Percentiles rank a stretch among this genome's conserved stretches.
These are phyloP conservation scores for Paragyromitra xinjiangensis DNA, from an alignment of 495 filamentous ascomycete species.

Conservation along the genomic window DNA sequence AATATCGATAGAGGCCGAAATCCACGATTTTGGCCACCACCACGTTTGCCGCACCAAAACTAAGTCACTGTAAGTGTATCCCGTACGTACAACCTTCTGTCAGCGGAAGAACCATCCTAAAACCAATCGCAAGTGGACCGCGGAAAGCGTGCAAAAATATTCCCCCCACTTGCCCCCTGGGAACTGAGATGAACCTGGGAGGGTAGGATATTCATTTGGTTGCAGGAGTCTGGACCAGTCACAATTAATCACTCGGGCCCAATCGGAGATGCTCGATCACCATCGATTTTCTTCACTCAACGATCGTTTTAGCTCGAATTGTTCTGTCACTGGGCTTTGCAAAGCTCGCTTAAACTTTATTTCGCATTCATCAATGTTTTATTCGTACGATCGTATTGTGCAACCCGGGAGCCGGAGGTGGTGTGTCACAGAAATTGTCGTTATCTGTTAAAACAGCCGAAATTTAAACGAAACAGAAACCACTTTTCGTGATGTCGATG, in stretches of 20 bases:
- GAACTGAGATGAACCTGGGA: slow-evolving; percentile 22
- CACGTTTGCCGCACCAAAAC: slow-evolving; percentile 9
- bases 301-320: slow-evolving; percentile 18
- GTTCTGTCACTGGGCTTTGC: not conserved
- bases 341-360: slow-evolving; percentile 33
- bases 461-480: slow-evolving; percentile 19
- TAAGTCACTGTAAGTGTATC: not conserved
- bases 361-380: slow-evolving; percentile 13
- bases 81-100: slow-evolving; percentile 4
- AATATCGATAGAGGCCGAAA: slow-evolving; percentile 25
- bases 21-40: slow-evolving; percentile 20
- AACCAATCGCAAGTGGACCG: slow-evolving; percentile 28
- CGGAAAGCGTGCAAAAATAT: slow-evolving; percentile 24
- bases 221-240: slow-evolving; percentile 8
- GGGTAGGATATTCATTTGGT: slow-evolving; percentile 2
- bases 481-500: slow-evolving; percentile 1
- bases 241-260: slow-evolving; percentile 25
- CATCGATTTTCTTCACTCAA: slow-evolving; percentile 25
- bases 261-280: slow-evolving; percentile 38
- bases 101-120: slow-evolving; percentile 8
- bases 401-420: not conserved
- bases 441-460: slow-evolving; percentile 28
- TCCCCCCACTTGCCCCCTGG: not conserved
- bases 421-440: slow-evolving; percentile 26
- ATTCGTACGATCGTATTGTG: slow-evolving; percentile 20